Base-by-base conservation (phyloP, 177 flowering plant genomes). In the Vitis hybrid region DNA sequence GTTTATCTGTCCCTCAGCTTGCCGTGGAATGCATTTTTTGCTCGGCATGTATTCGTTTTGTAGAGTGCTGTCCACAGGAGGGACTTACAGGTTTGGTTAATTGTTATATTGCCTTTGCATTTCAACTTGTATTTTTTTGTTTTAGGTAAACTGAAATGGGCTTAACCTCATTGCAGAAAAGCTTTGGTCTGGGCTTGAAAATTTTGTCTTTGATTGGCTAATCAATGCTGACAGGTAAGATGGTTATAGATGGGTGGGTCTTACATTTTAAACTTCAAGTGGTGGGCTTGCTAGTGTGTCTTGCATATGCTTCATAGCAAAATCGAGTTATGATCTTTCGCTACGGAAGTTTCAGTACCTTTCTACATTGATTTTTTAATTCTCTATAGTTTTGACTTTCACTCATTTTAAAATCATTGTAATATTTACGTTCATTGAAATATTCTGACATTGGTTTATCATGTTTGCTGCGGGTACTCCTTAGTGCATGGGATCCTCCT, bases 11-110 rank as follows among this genome's bases (percentile, higher is more conserved):
- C 50, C 48, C 52, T 58, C 93, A 96, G 97, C 93, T 96, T 75
- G 99, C 98, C 62, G 97, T 96, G 78, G 99, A 96, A 86, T 96
- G 99, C 84, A 93, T 96, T 64, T 96, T 96, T 85, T 96, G 97
- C 81, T 96, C 98, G 31, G 99, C 99, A 33, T 96, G 99, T 70
- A 96, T 96, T 70, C 97, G 98, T 48, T 93, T 93, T 82, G 98
- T 92, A 66, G 98, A 96, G 78, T 93, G 98, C 81, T 96, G 99
- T 73, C 97, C 97, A 0, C 99, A 90, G 76, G 99, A 94, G 66
- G 99, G 97, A 65, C 95, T 96, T 73, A 96, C 97, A 77, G 99
- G 99, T 92, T 65, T 71, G 75, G 67, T 69, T 45, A 48, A 62
- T 55, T 49, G 60, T 33, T 57, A 16, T 51, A 56, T 50, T 72